phyloP scores from a whole-genome alignment of 257 asterid genomes.

The Verbena officinalis region DNA sequence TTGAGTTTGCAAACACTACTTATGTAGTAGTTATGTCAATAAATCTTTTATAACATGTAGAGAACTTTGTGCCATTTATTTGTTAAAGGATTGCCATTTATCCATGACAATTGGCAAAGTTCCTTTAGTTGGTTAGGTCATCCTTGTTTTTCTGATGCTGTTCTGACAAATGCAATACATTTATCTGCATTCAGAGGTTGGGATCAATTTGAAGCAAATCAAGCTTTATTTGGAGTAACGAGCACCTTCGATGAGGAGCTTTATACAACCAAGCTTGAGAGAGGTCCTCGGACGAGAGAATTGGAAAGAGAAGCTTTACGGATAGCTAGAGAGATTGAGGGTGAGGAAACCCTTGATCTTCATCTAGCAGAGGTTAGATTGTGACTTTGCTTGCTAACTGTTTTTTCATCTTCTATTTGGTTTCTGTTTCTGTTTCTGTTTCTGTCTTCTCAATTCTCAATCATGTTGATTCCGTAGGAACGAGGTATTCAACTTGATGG shows the following conservation, averaged over 20 bases:
- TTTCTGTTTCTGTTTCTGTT: slow-evolving; percentile 1
- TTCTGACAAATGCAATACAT: not conserved
- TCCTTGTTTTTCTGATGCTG: not conserved
- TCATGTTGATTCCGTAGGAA: slow-evolving; percentile 44
- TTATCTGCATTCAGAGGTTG: slow-evolving; percentile 49
- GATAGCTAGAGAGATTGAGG: slow-evolving; percentile 69
- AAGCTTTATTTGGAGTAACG: slow-evolving; percentile 62
- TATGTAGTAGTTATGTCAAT: slow-evolving; percentile 10
- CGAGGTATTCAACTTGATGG: slow-evolving; percentile 58
- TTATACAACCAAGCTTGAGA: slow-evolving; percentile 69
- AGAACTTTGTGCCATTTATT: slow-evolving; percentile 1
- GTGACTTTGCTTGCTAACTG: not conserved
- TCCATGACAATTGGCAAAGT: not conserved
- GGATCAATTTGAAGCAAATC: slow-evolving; percentile 69
- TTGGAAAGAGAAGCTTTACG: slow-evolving; percentile 64
- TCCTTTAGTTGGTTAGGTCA: not conserved
- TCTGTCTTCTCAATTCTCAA: slow-evolving; percentile 7
- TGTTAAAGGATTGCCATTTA: not conserved
- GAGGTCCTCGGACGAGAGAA: slow-evolving; percentile 67
- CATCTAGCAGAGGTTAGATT: slow-evolving; percentile 70
- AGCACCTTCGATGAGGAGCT: slow-evolving; percentile 70
- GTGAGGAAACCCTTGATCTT: slow-evolving; percentile 66
- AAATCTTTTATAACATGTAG: not conserved
- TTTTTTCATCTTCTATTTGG: slow-evolving; percentile 5
- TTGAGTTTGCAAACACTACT: too few species aligned